phyloP scores from a whole-genome alignment of 805 yeast genomes.

The Metschnikowia baotianmanensis region DNA sequence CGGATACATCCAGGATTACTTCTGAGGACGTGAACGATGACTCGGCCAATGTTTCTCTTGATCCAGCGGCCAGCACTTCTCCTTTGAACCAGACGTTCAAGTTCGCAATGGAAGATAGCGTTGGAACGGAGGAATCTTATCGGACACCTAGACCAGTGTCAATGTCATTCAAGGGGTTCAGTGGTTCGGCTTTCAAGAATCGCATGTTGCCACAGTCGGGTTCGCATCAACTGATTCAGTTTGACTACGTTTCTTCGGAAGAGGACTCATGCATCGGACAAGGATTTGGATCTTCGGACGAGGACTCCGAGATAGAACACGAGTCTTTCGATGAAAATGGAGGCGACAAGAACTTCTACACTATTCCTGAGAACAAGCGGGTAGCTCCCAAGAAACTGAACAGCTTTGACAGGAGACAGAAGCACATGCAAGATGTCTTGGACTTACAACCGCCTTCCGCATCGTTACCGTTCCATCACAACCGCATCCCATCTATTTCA shows the following conservation, averaged over 20 bases:
- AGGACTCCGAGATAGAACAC: constrained; percentile 16
- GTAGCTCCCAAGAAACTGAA: constrained; percentile 7
- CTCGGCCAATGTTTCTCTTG: not conserved
- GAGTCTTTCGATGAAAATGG: constrained; percentile 4
- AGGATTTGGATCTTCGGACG: constrained; percentile 34
- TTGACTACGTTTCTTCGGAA: constrained; percentile 28
- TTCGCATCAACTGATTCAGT: constrained; percentile 42
- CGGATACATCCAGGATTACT: constrained; percentile 1
- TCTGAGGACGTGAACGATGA: not conserved
- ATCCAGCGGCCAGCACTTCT: constrained; percentile 6
- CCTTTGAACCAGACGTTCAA: constrained; percentile 15
- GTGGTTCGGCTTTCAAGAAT: constrained; percentile 49
- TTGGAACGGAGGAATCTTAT: not conserved
- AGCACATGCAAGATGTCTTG: constrained; percentile 15
- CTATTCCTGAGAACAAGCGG: not conserved
- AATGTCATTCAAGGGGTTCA: constrained; percentile 61
- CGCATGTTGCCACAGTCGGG: constrained; percentile 22
- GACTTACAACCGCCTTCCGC: constrained; percentile 19
- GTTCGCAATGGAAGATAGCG: constrained; percentile 11
- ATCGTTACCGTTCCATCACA: constrained; percentile 28
- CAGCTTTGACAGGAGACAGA: constrained; percentile 14
- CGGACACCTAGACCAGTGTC: constrained; percentile 36
- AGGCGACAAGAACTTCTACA: not conserved
- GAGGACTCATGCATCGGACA: constrained; percentile 35
- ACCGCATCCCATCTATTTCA: constrained; percentile 30